These are phyloP conservation scores for Rhodotorula mucilaginosa DNA, from an alignment of 1,284 basidiomycete species.

Conservation along the genomic window DNA sequence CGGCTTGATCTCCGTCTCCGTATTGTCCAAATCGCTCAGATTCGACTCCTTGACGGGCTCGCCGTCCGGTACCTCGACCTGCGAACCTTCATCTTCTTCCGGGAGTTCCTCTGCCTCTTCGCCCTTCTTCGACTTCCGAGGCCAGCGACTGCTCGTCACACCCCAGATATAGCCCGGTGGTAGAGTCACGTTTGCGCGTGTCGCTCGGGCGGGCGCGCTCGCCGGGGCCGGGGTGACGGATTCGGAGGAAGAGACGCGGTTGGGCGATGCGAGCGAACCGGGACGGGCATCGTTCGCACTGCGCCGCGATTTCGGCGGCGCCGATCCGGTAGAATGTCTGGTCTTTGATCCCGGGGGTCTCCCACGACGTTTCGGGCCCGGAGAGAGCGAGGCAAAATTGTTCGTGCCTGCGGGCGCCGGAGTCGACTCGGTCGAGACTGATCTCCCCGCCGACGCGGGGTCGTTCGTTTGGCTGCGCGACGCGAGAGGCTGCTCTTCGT, in stretches of 20 bases:
- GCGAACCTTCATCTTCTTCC: neutral
- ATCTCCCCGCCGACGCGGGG: neutral
- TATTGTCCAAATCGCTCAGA: neutral
- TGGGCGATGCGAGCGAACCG: neutral
- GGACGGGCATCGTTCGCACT: neutral
- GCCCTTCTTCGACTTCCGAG: neutral
- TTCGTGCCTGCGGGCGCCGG: neutral
- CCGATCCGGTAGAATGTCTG: neutral
- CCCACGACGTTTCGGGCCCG: conserved; percentile 7
- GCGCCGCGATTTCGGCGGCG: neutral
- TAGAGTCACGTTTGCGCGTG: conserved; percentile 29
- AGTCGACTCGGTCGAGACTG: conserved; percentile 2
- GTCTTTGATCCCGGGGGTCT: conserved; percentile 11
- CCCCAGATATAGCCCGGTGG: conserved; percentile 35
- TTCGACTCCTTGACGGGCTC: neutral
- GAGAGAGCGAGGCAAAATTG: neutral
- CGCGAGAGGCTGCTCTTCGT: neutral
- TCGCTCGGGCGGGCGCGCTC: conserved; percentile 15
- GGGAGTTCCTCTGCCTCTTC: neutral
- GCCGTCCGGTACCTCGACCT: neutral
- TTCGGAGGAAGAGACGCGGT: neutral
- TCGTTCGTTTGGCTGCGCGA: neutral
- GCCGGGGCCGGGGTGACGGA: neutral
- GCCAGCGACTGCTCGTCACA: conserved; percentile 26
- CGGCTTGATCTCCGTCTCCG: neutral